These are phyloP conservation scores for Sindora glabra DNA, from an alignment of 306 rosid species.

Conservation along the genomic window DNA sequence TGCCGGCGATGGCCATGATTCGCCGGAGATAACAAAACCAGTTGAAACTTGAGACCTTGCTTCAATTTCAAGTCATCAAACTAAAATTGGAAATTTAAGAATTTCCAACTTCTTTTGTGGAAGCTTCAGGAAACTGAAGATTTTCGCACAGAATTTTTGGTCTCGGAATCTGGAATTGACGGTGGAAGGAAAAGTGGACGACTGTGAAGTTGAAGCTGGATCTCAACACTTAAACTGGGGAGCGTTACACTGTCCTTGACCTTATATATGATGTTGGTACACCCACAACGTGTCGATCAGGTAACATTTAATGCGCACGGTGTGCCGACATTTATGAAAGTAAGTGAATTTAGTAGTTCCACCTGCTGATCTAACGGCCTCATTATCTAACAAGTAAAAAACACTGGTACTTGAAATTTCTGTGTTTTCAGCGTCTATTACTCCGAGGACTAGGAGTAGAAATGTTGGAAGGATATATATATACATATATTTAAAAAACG, in stretches of 20 bases:
- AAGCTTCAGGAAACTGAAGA: not conserved
- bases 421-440: not conserved
- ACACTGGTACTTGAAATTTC: not conserved
- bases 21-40: constrained; percentile 6
- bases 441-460: too few relatives aligned
- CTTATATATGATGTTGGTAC: constrained; percentile 8
- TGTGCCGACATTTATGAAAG: not conserved
- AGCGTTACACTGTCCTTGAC: constrained; percentile 4
- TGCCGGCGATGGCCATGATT: constrained; percentile 56
- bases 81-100: not conserved
- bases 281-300: constrained; percentile 26
- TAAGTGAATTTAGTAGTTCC: not conserved
- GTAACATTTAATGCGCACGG: constrained; percentile 29
- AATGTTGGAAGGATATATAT: too few relatives aligned
- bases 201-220: not conserved
- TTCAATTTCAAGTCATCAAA: not conserved
- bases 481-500: too few relatives aligned
- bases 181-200: too few relatives aligned
- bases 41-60: not conserved
- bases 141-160: not conserved
- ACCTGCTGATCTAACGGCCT: not conserved
- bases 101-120: not conserved
- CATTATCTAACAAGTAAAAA: too few relatives aligned
- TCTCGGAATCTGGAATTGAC: not conserved
- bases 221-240: not conserved